These are phyloP conservation scores for Rhodotorula graminis DNA, from an alignment of 768 basidiomycete genomes.

Conservation along the genomic window DNA sequence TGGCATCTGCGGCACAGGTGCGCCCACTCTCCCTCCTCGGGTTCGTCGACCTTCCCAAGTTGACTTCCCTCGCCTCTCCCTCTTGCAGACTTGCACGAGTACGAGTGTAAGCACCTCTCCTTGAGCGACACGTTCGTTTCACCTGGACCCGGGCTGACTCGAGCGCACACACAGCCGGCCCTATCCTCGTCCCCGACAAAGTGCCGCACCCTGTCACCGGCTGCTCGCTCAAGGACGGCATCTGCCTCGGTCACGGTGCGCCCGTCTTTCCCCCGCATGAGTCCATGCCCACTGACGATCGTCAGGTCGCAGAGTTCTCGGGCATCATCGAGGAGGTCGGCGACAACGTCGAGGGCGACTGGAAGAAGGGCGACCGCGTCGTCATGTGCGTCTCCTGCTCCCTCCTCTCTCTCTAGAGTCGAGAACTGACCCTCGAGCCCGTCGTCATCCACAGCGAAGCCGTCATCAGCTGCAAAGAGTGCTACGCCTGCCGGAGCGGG, in stretches of 20 bases:
- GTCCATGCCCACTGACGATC: slow-evolving; percentile 18
- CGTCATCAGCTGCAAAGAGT: slow-evolving; percentile 47
- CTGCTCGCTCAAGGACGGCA: slow-evolving; percentile 47
- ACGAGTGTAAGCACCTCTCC: slow-evolving; percentile 34
- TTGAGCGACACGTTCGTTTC: too few relatives aligned
- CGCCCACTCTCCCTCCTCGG: not conserved
- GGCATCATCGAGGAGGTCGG: slow-evolving; percentile 43
- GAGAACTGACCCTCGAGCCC: too few relatives aligned
- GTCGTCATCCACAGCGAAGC: slow-evolving; percentile 48
- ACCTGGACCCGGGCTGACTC: too few relatives aligned
- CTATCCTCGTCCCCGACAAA: slow-evolving; percentile 46
- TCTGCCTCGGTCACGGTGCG: slow-evolving; percentile 53
- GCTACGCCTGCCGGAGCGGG: slow-evolving; percentile 47
- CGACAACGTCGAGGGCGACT: slow-evolving; percentile 44
- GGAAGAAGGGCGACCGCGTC: slow-evolving; percentile 47
- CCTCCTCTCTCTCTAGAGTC: not conserved
- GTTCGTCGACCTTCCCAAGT: not conserved
- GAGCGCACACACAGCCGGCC: slow-evolving; percentile 19
- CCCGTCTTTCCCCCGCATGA: slow-evolving; percentile 30
- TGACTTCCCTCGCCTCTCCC: not conserved
- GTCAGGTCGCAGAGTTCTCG: slow-evolving; percentile 10
- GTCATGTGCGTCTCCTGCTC: slow-evolving; percentile 39
- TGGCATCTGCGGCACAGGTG: slow-evolving; percentile 49
- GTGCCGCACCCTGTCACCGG: slow-evolving; percentile 49
- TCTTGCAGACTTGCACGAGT: slow-evolving; percentile 49